Conservation (phyloP, 1,284 basidiomycete species). For the Filobasidium uniguttulatum region DNA sequence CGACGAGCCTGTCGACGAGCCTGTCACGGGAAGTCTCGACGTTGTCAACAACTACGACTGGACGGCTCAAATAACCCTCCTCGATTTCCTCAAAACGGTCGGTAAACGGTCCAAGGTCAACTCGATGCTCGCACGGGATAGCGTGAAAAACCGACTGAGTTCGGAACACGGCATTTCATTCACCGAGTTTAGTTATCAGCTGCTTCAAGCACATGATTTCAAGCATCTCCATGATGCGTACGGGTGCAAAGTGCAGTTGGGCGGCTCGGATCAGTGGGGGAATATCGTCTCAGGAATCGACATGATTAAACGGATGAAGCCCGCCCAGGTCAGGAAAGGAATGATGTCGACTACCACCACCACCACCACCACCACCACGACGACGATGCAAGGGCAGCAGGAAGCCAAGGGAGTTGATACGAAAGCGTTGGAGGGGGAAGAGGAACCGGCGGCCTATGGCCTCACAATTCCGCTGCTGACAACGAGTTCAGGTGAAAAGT, state of each 20-base stretch:
- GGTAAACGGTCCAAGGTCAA: constrained; percentile 74
- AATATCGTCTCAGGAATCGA: constrained; percentile 90
- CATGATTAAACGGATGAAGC: constrained; percentile 51
- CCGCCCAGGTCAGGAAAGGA: constrained; percentile 13
- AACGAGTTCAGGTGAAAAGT: constrained; percentile 79
- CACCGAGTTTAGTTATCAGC: constrained; percentile 94
- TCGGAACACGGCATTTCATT: constrained; percentile 70
- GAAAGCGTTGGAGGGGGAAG: constrained; percentile 11
- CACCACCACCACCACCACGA: constrained; percentile 2
- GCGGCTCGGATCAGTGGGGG: constrained; percentile 98
- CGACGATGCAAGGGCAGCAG: not conserved
- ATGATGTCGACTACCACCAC: no score
- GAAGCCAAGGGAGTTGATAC: constrained; percentile 10
- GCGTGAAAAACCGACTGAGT: constrained; percentile 66
- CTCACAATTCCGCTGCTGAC: constrained; percentile 90
- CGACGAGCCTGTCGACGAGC: constrained; percentile 18
- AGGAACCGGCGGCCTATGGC: constrained; percentile 57
- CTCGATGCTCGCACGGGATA: constrained; percentile 81
- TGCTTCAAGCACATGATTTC: constrained; percentile 95
- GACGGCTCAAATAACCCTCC: constrained; percentile 56
- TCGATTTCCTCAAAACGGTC: constrained; percentile 72
- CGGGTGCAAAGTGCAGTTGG: constrained; percentile 74
- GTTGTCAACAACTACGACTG: constrained; percentile 78
- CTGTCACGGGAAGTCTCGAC: constrained; percentile 22
- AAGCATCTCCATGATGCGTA: constrained; percentile 52